Evolutionary conservation across 2,329 filamentous ascomycete species (phyloP), one percentile per base, ranked within the genome.

Genomic region (Alternaria postmessia): DNA sequence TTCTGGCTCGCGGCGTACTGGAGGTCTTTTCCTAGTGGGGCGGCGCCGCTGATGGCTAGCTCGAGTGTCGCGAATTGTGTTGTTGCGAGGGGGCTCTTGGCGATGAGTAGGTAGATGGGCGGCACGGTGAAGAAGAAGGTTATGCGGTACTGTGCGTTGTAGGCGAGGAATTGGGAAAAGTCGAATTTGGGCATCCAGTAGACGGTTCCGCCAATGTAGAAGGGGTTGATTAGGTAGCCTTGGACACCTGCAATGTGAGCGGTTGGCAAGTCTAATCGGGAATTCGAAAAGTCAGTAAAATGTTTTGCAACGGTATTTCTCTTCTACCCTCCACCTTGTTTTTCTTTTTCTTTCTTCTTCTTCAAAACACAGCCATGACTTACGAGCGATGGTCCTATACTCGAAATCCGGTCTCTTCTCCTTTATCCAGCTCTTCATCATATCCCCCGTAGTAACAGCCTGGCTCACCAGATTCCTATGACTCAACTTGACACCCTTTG

Each of bases 141-240:
- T 62, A 88, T 81, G 11, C 75, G 73, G 67, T 85, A 83, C 49
- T 80, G 79, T 42, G 80, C 80, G 66, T 80, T 81, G 73, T 87
- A 83, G 39, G 78, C 75, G 53, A 89, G 80, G 69, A 90, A 88
- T 38, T 82, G 77, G 2, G 74, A 70, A 59, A 87, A 86, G 61
- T 87, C 82, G 71, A 89, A 90, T 41, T 79, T 81, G 4, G 82
- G 78, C 87, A 90, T 89, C 87, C 87, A 89, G 79, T 86, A 89
- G 3, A 86, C 72, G 5, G 71, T 64, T 2, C 79, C 79, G 34
- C 75, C 77, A 63, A 76, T 66, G 63, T 76, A 77, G 62, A 82
- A 77, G 0, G 81, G 80, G 51, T 80, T 81, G 56, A 83, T 72
- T 7, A 83, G 76, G 62, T 83, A 83, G 43, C 81, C 81, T 69